Percentiles rank a stretch among this genome's conserved stretches.
phyloP scores from a whole-genome alignment of 805 yeast genomes.

The Cyberlindnera lachancei region DNA sequence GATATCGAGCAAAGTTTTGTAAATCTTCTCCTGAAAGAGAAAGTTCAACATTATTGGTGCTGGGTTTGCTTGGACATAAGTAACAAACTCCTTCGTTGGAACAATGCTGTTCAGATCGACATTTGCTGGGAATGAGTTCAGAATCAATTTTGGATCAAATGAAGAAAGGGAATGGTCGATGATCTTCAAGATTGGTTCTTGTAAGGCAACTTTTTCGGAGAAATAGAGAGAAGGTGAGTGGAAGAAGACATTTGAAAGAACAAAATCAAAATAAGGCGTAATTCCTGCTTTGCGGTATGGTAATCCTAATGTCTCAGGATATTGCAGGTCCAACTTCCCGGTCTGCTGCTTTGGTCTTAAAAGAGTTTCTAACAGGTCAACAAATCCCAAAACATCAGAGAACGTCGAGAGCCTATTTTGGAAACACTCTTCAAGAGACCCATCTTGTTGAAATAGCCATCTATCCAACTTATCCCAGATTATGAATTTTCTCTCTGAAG shows the following conservation, averaged over 20 bases:
- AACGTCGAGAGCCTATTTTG: slow-evolving; percentile 39
- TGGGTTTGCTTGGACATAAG: slow-evolving; percentile 59
- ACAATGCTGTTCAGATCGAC: slow-evolving; percentile 44
- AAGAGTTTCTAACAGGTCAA: slow-evolving; percentile 36
- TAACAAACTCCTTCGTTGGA: slow-evolving; percentile 34
- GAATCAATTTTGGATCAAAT: slow-evolving; percentile 45
- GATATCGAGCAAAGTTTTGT: slow-evolving; percentile 47
- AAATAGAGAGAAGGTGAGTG: slow-evolving; percentile 37
- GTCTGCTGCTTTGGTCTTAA: slow-evolving; percentile 27
- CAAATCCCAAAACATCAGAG: slow-evolving; percentile 55
- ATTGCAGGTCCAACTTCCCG: slow-evolving; percentile 37
- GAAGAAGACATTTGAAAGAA: slow-evolving; percentile 59
- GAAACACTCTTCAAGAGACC: slow-evolving; percentile 37
- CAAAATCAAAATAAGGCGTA: slow-evolving; percentile 73
- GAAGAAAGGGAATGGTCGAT: slow-evolving; percentile 39
- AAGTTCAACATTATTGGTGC: slow-evolving; percentile 57
- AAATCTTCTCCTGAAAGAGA: slow-evolving; percentile 53
- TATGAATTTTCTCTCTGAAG: slow-evolving; percentile 32
- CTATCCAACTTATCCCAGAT: slow-evolving; percentile 68
- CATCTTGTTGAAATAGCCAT: slow-evolving; percentile 46
- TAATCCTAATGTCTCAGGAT: slow-evolving; percentile 58
- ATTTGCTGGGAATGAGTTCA: slow-evolving; percentile 45
- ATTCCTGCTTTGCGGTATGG: slow-evolving; percentile 59
- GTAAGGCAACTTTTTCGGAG: slow-evolving; percentile 35
- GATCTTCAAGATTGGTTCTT: slow-evolving; percentile 44